phyloP scores from a whole-genome alignment of 441 rosid genomes.

The Viola pubescens region DNA sequence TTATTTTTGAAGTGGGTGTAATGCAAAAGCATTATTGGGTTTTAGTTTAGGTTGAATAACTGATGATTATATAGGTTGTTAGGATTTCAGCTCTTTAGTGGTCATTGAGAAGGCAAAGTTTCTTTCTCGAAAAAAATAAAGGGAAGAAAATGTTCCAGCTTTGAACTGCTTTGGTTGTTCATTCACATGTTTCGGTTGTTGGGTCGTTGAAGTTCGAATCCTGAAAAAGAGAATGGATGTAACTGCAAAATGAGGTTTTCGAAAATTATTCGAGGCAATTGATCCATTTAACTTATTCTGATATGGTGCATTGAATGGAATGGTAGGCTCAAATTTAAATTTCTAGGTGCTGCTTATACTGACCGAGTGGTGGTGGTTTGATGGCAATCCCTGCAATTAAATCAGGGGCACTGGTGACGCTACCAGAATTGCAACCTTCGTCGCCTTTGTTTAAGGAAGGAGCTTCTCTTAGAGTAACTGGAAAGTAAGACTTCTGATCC shows the following conservation, averaged over 20 bases:
- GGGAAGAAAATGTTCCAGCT: background rate
- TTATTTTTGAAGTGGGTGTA: background rate
- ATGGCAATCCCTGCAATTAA: slow-evolving; percentile 40
- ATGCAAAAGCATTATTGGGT: background rate
- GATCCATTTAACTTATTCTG: too few species aligned
- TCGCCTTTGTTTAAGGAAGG: slow-evolving; percentile 50
- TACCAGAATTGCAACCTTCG: slow-evolving; percentile 45
- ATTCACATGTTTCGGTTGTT: background rate
- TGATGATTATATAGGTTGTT: background rate
- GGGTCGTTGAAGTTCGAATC: background rate
- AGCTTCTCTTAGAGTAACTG: slow-evolving; percentile 57
- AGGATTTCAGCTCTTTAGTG: background rate
- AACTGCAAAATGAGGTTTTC: too few species aligned
- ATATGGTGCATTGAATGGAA: background rate
- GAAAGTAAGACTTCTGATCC: slow-evolving; percentile 39
- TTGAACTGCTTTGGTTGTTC: background rate
- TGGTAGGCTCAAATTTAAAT: background rate
- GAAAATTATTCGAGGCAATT: too few species aligned
- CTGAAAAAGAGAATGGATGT: too few species aligned
- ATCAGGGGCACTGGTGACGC: slow-evolving; percentile 43
- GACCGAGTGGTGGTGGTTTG: slow-evolving; percentile 4
- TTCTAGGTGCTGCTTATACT: background rate
- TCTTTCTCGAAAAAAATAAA: background rate
- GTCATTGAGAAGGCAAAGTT: too few species aligned
- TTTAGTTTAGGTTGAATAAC: background rate